Evolutionary conservation across 257 asterid genomes (phyloP).

Genomic region (Datura wrightii): DNA sequence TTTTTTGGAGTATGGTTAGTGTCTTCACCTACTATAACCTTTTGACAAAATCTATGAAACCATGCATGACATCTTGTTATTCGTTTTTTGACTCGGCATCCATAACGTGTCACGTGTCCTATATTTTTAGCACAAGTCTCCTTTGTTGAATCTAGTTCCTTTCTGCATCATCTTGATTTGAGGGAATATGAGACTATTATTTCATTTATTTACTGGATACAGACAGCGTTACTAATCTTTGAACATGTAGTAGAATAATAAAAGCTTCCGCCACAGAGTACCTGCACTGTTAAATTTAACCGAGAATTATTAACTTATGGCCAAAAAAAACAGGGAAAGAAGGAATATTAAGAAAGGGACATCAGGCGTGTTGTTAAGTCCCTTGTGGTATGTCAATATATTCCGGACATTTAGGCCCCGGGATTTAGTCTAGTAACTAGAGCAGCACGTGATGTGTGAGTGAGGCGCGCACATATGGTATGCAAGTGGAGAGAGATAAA

Average conservation of each 20-base stretch:
- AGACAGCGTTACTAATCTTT: background rate
- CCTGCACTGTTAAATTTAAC: background rate
- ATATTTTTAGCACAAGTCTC: background rate
- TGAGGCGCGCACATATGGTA: background rate
- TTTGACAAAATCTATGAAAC: background rate
- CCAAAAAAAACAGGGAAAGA: background rate
- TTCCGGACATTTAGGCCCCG: background rate
- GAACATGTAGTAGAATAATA: background rate
- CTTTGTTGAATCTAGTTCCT: slow-evolving; percentile 12
- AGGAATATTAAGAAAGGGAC: background rate
- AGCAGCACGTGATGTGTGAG: background rate
- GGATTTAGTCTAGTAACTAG: background rate
- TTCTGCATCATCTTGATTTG: background rate
- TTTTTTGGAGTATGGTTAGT: slow-evolving; percentile 96
- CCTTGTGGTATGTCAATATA: background rate
- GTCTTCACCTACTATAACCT: slow-evolving; percentile 29
- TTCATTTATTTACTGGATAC: slow-evolving; percentile 7
- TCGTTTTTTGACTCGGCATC: background rate
- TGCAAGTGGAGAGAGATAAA: background rate
- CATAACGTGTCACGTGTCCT: background rate
- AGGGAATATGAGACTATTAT: slow-evolving; percentile 5
- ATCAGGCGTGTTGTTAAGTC: background rate
- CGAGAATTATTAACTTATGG: background rate
- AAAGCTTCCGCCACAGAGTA: background rate
- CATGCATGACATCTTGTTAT: background rate